These are phyloP conservation scores for Quercus suber DNA, from an alignment of 306 rosid species.

Conservation along the genomic window DNA sequence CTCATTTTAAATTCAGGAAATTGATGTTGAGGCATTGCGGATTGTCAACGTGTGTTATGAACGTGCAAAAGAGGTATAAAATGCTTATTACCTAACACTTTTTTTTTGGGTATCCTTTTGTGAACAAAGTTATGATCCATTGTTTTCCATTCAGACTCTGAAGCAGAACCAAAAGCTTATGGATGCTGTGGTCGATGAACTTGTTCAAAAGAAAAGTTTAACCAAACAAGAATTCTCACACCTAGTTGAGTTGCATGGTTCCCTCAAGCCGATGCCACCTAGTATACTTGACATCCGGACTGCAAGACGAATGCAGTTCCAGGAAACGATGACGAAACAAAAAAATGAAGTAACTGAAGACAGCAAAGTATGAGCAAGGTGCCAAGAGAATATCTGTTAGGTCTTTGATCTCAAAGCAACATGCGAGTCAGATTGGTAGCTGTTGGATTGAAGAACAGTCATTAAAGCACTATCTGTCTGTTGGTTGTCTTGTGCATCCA, in stretches of 20 bases:
- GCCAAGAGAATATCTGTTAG: background rate
- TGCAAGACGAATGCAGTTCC: constrained; percentile 54
- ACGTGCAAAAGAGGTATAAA: constrained; percentile 76
- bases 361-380: constrained; percentile 22
- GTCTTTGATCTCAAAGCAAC: background rate
- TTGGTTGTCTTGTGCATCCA: background rate
- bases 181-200: constrained; percentile 78
- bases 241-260: constrained; percentile 75
- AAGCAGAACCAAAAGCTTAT: constrained; percentile 60
- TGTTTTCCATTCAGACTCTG: constrained; percentile 62
- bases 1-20: constrained; percentile 48
- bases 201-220: constrained; percentile 76
- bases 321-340: constrained; percentile 36
- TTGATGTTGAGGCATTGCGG: constrained; percentile 74
- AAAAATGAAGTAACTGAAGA: constrained; percentile 28
- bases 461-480: background rate
- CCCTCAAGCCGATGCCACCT: constrained; percentile 50
- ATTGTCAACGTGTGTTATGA: constrained; percentile 70
- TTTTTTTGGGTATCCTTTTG: background rate
- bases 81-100: background rate
- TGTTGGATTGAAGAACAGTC: background rate
- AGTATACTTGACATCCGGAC: constrained; percentile 67
- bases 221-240: constrained; percentile 68
- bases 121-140: background rate
- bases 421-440: background rate